Conservation (phyloP, 495 filamentous ascomycete genomes). For the Lineolata rhizophorae region DNA sequence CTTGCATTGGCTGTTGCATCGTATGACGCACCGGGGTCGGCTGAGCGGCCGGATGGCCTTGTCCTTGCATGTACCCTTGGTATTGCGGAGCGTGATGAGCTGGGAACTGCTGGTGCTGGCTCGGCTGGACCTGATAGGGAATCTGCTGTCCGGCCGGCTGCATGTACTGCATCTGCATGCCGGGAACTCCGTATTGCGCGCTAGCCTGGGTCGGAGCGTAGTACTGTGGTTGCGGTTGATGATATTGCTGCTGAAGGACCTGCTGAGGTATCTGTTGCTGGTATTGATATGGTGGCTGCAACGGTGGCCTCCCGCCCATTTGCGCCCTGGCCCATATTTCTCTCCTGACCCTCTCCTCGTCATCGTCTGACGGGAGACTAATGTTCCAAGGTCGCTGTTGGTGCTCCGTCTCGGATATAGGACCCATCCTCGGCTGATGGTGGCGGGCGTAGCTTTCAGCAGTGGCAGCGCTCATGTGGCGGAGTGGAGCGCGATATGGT, state of each 20-base stretch:
- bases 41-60: too few relatives aligned
- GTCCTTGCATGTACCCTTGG: too few relatives aligned
- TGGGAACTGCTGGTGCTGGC: background rate
- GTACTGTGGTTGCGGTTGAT: background rate
- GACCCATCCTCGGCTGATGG: too few relatives aligned
- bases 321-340: too few relatives aligned
- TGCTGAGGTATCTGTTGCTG: background rate
- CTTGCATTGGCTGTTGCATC: too few relatives aligned
- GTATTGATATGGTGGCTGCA: background rate
- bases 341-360: background rate
- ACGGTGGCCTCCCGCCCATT: background rate
- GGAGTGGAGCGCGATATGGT: too few relatives aligned
- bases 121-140: background rate
- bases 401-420: too few relatives aligned
- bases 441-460: too few relatives aligned
- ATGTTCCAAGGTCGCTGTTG: conserved; percentile 1
- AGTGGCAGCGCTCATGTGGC: too few relatives aligned
- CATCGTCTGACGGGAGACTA: background rate
- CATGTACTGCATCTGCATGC: background rate
- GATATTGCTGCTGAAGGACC: too few relatives aligned
- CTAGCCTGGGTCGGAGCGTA: background rate
- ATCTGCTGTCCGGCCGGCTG: background rate
- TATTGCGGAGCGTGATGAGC: too few relatives aligned
- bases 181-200: background rate
- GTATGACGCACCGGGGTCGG: too few relatives aligned